These are phyloP conservation scores for Peniophora sp. DNA, from an alignment of 1,284 basidiomycete species.

Conservation along the genomic window DNA sequence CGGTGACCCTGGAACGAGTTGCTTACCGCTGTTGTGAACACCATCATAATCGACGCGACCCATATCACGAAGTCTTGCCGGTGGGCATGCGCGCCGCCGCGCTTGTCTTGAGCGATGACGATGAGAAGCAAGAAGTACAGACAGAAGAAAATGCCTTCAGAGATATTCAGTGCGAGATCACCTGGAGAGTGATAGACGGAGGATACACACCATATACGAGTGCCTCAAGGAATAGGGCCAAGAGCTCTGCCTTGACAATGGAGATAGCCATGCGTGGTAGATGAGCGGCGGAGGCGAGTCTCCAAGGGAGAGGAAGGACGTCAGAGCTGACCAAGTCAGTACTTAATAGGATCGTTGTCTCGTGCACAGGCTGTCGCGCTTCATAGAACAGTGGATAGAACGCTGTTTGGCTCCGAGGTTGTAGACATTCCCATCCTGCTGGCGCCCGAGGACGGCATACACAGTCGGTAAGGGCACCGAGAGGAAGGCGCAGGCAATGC, in stretches of 20 bases:
- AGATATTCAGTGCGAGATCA: neutral
- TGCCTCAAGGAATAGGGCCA: neutral
- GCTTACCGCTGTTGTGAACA: neutral
- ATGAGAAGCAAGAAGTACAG: neutral
- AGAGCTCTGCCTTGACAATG: neutral
- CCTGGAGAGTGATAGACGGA: too few species aligned
- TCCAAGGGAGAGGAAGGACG: too few species aligned
- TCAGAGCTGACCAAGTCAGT: too few species aligned
- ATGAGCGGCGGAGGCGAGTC: neutral
- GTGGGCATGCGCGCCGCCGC: neutral
- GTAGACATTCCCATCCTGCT: too few species aligned
- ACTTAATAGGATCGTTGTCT: too few species aligned
- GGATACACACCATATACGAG: neutral
- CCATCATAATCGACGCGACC: neutral
- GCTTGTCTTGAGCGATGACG: neutral
- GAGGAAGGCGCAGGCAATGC: too few species aligned
- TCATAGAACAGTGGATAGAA: too few species aligned
- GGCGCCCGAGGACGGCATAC: too few species aligned
- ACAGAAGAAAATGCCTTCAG: neutral
- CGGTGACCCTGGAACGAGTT: too few species aligned
- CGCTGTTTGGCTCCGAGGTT: too few species aligned
- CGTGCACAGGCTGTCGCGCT: too few species aligned
- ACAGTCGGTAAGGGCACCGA: too few species aligned
- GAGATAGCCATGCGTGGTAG: neutral
- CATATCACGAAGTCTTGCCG: neutral